Evolutionary conservation across 1,284 basidiomycete species (phyloP).

Genomic region (Gymnopus androsaceus): DNA sequence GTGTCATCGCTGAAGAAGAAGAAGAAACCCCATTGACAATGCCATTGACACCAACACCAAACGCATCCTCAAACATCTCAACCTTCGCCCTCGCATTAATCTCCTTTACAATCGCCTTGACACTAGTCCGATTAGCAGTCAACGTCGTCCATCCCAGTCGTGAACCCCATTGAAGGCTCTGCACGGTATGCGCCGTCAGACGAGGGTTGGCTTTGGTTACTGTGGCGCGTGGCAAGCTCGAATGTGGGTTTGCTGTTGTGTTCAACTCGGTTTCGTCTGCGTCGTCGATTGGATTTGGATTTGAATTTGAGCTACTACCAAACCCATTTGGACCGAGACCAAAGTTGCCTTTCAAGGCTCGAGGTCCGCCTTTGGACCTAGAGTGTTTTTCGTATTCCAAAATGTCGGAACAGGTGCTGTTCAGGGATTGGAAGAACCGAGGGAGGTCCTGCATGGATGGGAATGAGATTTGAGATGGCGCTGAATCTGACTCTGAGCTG

Average conservation of each 20-base stretch:
- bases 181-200: conserved; percentile 69
- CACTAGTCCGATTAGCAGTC: conserved; percentile 77
- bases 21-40: conserved; percentile 21
- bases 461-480: neutral
- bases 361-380: neutral
- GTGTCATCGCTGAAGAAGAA: neutral
- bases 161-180: conserved; percentile 70
- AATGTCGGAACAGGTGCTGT: conserved; percentile 19
- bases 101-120: conserved; percentile 70
- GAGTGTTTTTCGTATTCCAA: conserved; percentile 13
- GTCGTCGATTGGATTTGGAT: neutral
- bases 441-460: no score
- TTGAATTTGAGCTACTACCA: neutral
- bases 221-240: conserved; percentile 39
- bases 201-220: conserved; percentile 58
- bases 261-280: neutral
- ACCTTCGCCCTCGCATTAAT: conserved; percentile 34
- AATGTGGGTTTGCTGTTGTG: neutral
- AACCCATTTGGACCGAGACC: neutral
- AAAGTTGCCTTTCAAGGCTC: neutral
- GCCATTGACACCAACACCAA: no score
- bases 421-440: conserved; percentile 16
- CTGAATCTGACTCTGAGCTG: neutral
- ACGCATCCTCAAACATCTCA: conserved; percentile 27
- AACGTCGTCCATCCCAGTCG: conserved; percentile 77